phyloP scores from a whole-genome alignment of 176 grass and related monocot species.

The Triticum timopheevii region DNA sequence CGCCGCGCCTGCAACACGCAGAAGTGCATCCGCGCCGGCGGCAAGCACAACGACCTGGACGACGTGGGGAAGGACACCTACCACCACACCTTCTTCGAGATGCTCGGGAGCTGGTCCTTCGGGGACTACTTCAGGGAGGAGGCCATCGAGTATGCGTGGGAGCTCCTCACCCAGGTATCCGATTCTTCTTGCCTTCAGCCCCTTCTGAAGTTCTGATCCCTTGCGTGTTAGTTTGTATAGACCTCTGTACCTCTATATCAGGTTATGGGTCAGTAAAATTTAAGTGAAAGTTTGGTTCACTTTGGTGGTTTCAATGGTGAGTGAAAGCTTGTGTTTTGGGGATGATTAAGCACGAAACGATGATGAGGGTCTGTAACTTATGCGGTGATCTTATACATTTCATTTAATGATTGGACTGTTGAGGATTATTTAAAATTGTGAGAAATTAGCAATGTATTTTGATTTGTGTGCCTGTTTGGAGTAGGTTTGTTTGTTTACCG shows the following conservation, averaged over 20 bases:
- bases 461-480: background rate
- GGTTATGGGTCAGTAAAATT: background rate
- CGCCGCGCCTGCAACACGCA: slow-evolving; percentile 72
- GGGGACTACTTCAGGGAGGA: background rate
- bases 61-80: slow-evolving; percentile 97
- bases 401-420: background rate
- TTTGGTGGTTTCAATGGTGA: background rate
- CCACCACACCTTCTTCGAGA: slow-evolving; percentile 91
- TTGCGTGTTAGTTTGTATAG: background rate
- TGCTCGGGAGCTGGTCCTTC: slow-evolving; percentile 3
- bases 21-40: slow-evolving; percentile 93
- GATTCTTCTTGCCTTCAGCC: background rate
- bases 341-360: background rate
- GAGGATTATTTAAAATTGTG: background rate
- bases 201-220: background rate
- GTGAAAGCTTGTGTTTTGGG: slow-evolving; percentile 26
- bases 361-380: background rate
- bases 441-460: background rate
- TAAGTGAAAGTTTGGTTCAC: background rate
- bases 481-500: background rate
- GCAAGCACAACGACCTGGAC: slow-evolving; percentile 96
- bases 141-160: slow-evolving; percentile 53
- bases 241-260: background rate
- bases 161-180: slow-evolving; percentile 56
- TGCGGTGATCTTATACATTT: background rate